These are phyloP conservation scores for Massarina eburnea DNA, from an alignment of 2,329 filamentous ascomycete genomes.

Conservation along the genomic window DNA sequence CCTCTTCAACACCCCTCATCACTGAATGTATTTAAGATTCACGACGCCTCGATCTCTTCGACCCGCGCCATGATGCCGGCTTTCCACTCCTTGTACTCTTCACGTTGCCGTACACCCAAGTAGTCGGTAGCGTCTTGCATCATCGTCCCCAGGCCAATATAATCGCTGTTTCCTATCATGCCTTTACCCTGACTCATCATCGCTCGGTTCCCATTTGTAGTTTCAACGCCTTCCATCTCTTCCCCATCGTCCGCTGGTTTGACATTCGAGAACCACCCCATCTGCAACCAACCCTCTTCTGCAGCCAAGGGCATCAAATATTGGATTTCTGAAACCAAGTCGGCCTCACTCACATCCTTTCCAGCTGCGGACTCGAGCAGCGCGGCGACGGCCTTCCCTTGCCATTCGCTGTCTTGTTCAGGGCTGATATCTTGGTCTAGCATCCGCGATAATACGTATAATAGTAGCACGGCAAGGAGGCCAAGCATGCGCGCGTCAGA, in stretches of 20 bases:
- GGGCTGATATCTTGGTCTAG: slow-evolving; percentile 30
- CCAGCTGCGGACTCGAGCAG: slow-evolving; percentile 53
- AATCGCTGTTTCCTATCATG: slow-evolving; percentile 45
- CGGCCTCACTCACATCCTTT: slow-evolving; percentile 49
- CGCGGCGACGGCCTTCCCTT: slow-evolving; percentile 53
- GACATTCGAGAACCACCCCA: slow-evolving; percentile 60
- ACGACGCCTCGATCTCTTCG: slow-evolving; percentile 46
- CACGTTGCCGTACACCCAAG: slow-evolving; percentile 63
- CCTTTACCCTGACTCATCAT: slow-evolving; percentile 41
- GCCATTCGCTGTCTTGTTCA: slow-evolving; percentile 35
- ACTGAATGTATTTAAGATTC: neutral
- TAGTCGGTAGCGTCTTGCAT: slow-evolving; percentile 75
- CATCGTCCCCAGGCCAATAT: slow-evolving; percentile 64
- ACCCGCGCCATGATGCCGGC: slow-evolving; percentile 60
- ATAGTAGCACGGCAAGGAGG: slow-evolving; percentile 62
- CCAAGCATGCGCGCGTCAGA: slow-evolving; percentile 35
- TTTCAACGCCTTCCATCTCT: slow-evolving; percentile 31
- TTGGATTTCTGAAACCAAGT: slow-evolving; percentile 42
- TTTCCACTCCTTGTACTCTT: slow-evolving; percentile 68
- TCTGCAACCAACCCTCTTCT: slow-evolving; percentile 51
- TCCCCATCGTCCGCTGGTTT: slow-evolving; percentile 26
- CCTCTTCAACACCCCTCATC: too few species aligned
- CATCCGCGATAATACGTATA: slow-evolving; percentile 59
- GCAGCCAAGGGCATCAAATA: slow-evolving; percentile 35
- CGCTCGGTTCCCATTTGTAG: slow-evolving; percentile 18